Base-by-base conservation (phyloP, 179 eudicot species). In the Pouteria campechiana region DNA sequence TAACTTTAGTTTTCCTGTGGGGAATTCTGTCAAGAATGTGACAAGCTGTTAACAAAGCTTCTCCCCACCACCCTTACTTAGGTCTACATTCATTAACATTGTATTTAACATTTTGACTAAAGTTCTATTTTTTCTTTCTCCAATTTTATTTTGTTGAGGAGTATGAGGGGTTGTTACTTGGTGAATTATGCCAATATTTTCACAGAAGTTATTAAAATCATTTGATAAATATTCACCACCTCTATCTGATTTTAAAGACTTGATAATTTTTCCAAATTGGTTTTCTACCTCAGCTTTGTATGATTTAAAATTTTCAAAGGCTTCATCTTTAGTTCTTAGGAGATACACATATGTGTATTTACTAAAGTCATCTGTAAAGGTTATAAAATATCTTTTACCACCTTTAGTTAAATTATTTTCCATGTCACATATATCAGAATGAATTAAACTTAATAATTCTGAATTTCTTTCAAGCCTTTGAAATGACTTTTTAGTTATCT, bases 221-320 rank as follows among this genome's bases (percentile, higher is more conserved):
- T 3, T 11, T 4, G 12, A 10, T 9, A 32, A 32, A 32, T 4
- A 32, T 4, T 4, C 5, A 9, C 12, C 37, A 4, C 37, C 37
- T 10, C 37, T 3, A 4, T 11, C 12, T 3, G 4, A 3, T 5
- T 15, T 10, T 32, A 3, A 35, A 15, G 19, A 23, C 29, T 12
- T 23, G 19, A 46, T 20, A 13, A 9, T 31, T 7, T 17, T 44
- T 17, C 14, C 12, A 16, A 0, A 10, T 10, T 41, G 11, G 23
- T 30, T 30, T 38, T 28, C 56, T 20, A 20, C 41, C 23, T 17
- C 30, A 19, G 45, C 14, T 38, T 35, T 44, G 13, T 15, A 40
- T 30, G 28, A 19, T 15, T 25, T 21, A 18, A 9, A 39, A n/a
- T 27, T 23, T n/a, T n/a, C n/a, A n/a, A n/a, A n/a, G n/a, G n/a